Base-by-base conservation (phyloP, 495 filamentous ascomycete genomes). In the Bathelium albidoporum region DNA sequence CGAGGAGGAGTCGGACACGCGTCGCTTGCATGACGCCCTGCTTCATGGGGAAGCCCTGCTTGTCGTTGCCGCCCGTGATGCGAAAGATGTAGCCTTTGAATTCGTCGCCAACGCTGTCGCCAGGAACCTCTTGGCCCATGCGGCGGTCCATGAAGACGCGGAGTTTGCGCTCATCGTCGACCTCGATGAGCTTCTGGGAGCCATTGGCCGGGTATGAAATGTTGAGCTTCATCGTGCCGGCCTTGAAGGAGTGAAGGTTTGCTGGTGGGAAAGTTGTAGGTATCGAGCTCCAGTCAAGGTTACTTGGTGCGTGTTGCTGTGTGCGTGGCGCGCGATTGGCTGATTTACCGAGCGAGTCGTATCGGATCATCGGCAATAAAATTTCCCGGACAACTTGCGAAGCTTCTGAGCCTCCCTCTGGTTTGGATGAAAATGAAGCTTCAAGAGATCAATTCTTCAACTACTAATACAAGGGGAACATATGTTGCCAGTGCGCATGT, bases 41-140 rank as follows among this genome's bases (percentile, higher is more conserved):
- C 89, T 97, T 97, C 94, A 98, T 98, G 66, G 94, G 94, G 84
- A 98, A 98, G 82, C 94, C 94, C 83, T 98, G 94, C 89, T 98
- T 98, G 89, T 98, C 94, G 87, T 98, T 98, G 78, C 95, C 94
- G 76, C 94, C 94, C 73, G 94, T 98, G 81, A 98, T 97, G 76
- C 87, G 89, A 85, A 92, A 87, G 80, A 95, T 85, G 82, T 97
- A 98, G 77, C 94, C 94, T 83, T 94, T 95, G 88, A 93, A 98
- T 81, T 98, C 94, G 76, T 95, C 89, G 70, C 94, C 95, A 72
- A 98, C 85, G 75, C 85, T 87, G 79, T 98, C 94, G 74, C 85
- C 94, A 67, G 86, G 79, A 73, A 98, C 91, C 85, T 98, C 94
- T 76, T 87, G 85, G 78, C 94, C 94, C 94, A 97, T 97, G 83